phyloP scores from a whole-genome alignment of 176 grass and related monocot species.

The Musa itinerans region DNA sequence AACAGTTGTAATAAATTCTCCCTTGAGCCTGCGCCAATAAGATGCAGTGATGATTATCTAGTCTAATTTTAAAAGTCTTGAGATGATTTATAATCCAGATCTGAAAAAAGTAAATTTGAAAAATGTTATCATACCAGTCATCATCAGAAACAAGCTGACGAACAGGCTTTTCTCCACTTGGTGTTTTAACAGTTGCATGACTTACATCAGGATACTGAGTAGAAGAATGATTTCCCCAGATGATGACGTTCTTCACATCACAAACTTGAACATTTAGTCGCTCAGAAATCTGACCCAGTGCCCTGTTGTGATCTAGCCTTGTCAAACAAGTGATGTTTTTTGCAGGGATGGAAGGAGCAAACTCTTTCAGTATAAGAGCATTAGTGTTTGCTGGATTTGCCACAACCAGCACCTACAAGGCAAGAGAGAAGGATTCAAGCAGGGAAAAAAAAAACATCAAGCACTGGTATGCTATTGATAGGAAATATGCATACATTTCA shows the following conservation, averaged over 20 bases:
- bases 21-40: slow-evolving; percentile 44
- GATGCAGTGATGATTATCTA: neutral
- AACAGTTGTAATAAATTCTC: slow-evolving; percentile 71
- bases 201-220: slow-evolving; percentile 91
- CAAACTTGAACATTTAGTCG: slow-evolving; percentile 68
- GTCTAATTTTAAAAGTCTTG: neutral
- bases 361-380: slow-evolving; percentile 97
- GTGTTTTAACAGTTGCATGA: slow-evolving; percentile 70
- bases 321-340: slow-evolving; percentile 96
- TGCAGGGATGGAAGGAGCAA: slow-evolving; percentile 88
- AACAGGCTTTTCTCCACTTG: slow-evolving; percentile 67
- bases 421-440: neutral
- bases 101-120: neutral
- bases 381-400: slow-evolving; percentile 98
- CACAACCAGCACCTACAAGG: slow-evolving; percentile 76
- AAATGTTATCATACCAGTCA: slow-evolving; percentile 43
- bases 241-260: slow-evolving; percentile 91
- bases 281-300: slow-evolving; percentile 85
- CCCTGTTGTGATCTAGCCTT: slow-evolving; percentile 96
- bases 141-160: slow-evolving; percentile 70
- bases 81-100: neutral
- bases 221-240: slow-evolving; percentile 99
- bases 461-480: neutral
- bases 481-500: neutral
- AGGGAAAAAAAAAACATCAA: neutral